phyloP scores from a whole-genome alignment of 2,329 filamentous ascomycete species.

The Apiospora rasikravindrae region DNA sequence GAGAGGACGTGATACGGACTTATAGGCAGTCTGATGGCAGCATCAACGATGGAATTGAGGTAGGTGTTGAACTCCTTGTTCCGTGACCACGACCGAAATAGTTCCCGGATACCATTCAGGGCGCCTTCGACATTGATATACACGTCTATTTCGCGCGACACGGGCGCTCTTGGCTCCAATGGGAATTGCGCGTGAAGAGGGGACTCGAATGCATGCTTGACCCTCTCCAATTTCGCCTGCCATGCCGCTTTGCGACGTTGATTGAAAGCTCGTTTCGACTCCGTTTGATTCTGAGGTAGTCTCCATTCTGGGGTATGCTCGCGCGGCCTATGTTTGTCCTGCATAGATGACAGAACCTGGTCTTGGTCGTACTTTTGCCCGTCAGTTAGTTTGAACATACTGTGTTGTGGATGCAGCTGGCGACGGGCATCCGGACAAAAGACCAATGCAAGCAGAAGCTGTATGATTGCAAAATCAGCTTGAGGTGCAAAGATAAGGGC shows the following conservation, averaged over 20 bases:
- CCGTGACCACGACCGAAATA: not conserved
- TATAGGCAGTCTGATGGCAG: too few species aligned
- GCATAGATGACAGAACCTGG: too few species aligned
- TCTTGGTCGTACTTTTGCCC: not conserved
- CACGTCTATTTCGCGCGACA: not conserved
- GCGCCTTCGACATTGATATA: not conserved
- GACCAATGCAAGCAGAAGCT: slow-evolving; percentile 38
- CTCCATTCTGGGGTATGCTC: too few species aligned
- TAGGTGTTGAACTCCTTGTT: not conserved
- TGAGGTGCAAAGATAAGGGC: slow-evolving; percentile 33
- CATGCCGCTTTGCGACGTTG: not conserved
- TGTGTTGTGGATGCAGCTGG: slow-evolving; percentile 20
- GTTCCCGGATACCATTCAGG: not conserved
- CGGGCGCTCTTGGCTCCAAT: not conserved
- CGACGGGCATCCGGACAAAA: slow-evolving; percentile 28
- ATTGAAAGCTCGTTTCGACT: not conserved
- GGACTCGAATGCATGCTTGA: not conserved
- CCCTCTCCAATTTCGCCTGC: not conserved
- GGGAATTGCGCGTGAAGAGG: not conserved
- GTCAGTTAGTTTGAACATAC: slow-evolving; percentile 26
- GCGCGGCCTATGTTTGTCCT: too few species aligned
- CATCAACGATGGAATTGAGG: not conserved
- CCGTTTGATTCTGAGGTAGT: not conserved
- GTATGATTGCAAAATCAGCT: slow-evolving; percentile 31
- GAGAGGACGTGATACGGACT: not conserved